Conservation (phyloP, 768 basidiomycete genomes). For the Paxillus rubicundulus region DNA sequence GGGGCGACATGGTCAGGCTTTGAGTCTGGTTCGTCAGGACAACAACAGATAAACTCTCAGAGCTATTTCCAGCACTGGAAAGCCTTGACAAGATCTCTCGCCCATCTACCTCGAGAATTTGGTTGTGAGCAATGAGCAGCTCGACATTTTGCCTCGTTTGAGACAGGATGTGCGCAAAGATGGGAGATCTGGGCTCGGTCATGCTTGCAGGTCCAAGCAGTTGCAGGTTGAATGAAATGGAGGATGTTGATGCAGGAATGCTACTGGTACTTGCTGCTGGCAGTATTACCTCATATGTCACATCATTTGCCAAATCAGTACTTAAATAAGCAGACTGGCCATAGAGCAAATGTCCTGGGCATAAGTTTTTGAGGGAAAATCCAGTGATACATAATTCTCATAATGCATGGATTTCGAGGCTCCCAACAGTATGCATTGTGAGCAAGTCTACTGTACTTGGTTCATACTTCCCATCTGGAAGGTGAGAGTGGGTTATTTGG, state of each 20-base stretch:
- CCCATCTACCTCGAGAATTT: slow-evolving; percentile 41
- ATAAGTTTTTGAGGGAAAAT: too few species aligned
- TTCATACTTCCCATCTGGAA: too few species aligned
- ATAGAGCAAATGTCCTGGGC: too few species aligned
- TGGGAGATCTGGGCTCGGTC: slow-evolving; percentile 17
- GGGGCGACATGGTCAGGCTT: slow-evolving; percentile 25
- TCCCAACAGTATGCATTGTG: too few species aligned
- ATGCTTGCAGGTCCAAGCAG: slow-evolving; percentile 14
- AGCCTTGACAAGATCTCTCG: slow-evolving; percentile 40
- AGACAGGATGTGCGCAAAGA: slow-evolving; percentile 39
- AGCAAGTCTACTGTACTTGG: too few species aligned
- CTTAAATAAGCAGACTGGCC: too few species aligned
- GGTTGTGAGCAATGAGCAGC: slow-evolving; percentile 42
- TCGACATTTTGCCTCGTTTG: slow-evolving; percentile 48
- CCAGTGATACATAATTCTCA: too few species aligned
- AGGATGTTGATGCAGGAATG: neutral
- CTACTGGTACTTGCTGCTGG: too few species aligned
- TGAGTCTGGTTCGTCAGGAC: slow-evolving; percentile 23
- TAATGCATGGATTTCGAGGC: too few species aligned
- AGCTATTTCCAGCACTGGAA: slow-evolving; percentile 20
- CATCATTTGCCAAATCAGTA: too few species aligned
- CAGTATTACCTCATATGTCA: too few species aligned
- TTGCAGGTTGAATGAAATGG: neutral
- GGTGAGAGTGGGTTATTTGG: too few species aligned
- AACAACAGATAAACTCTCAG: slow-evolving; percentile 17